A percentile compares a stretch with the other conserved stretches of the same genome.
phyloP scores from a whole-genome alignment of 2,329 filamentous ascomycete genomes.

The Penicillium concentricum region DNA sequence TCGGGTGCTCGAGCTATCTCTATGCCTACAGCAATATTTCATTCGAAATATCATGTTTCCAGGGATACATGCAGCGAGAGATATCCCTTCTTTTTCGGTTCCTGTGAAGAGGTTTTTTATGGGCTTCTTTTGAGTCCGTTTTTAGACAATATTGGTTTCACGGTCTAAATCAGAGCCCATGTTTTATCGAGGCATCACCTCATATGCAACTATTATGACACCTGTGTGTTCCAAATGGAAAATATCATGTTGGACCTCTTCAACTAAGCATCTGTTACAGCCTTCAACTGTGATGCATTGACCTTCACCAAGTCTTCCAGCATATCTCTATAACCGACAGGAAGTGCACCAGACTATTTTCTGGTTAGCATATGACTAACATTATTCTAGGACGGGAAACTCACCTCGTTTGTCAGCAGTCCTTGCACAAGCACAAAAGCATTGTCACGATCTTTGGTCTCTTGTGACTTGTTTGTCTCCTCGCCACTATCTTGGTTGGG shows the following conservation, averaged over 20 bases:
- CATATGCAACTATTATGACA: background rate
- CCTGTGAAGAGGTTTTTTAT: background rate
- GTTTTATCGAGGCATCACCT: background rate
- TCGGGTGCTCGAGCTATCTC: background rate
- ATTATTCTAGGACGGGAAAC: conserved; percentile 12
- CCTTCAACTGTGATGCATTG: conserved; percentile 24
- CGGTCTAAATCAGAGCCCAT: background rate
- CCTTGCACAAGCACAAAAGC: conserved; percentile 40
- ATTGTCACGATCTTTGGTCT: conserved; percentile 43
- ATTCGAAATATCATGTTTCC: background rate
- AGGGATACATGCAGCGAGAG: background rate
- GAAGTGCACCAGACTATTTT: conserved; percentile 31
- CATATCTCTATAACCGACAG: conserved; percentile 25
- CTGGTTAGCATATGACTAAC: conserved; percentile 20
- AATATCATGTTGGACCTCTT: background rate
- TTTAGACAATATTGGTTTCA: background rate
- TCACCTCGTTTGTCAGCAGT: conserved; percentile 41
- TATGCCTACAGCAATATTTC: background rate
- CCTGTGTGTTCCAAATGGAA: background rate
- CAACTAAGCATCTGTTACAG: background rate
- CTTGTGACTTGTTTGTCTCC: conserved; percentile 24
- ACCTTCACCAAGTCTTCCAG: conserved; percentile 31
- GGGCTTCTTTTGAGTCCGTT: background rate
- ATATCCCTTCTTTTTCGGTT: background rate
- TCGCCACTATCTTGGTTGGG: conserved; percentile 15